phyloP scores from a whole-genome alignment of 805 yeast species.

The Dipodascopsis uninucleata region DNA sequence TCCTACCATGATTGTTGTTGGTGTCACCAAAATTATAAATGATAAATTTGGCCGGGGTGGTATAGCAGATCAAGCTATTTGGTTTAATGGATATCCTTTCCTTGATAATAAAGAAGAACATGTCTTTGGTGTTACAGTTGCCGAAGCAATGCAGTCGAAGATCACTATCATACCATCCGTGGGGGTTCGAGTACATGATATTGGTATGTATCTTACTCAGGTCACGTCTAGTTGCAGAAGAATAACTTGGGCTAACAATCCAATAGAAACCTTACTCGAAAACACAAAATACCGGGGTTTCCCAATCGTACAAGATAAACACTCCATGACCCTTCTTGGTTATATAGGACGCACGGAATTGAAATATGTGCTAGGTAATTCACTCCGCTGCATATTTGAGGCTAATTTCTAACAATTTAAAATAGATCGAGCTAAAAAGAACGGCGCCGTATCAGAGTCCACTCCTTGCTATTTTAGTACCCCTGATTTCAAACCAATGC shows the following conservation, averaged over 20 bases:
- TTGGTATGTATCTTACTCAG: constrained; percentile 29
- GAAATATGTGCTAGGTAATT: constrained; percentile 20
- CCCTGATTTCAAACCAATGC: constrained; percentile 18
- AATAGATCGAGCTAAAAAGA: constrained; percentile 9
- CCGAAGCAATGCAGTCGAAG: constrained; percentile 59
- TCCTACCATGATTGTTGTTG: constrained; percentile 95
- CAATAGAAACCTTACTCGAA: constrained; percentile 24
- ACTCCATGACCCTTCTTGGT: constrained; percentile 34
- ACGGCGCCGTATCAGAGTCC: background rate
- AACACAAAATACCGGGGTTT: constrained; percentile 33
- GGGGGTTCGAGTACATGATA: too few species aligned
- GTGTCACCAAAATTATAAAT: constrained; percentile 75
- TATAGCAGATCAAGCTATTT: constrained; percentile 92
- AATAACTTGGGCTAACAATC: background rate
- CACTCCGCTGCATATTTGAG: too few species aligned
- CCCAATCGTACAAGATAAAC: constrained; percentile 39
- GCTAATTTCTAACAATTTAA: constrained; percentile 11
- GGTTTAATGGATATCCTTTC: constrained; percentile 81
- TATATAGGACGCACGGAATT: constrained; percentile 34
- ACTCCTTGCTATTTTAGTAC: constrained; percentile 22
- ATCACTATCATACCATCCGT: constrained; percentile 22
- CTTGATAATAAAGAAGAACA: constrained; percentile 68
- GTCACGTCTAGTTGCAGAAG: constrained; percentile 16
- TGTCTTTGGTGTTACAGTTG: constrained; percentile 48
- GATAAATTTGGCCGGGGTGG: constrained; percentile 80